Base-by-base conservation (phyloP, 148 eudicot genomes). In the Rhododendron griersonianum region DNA sequence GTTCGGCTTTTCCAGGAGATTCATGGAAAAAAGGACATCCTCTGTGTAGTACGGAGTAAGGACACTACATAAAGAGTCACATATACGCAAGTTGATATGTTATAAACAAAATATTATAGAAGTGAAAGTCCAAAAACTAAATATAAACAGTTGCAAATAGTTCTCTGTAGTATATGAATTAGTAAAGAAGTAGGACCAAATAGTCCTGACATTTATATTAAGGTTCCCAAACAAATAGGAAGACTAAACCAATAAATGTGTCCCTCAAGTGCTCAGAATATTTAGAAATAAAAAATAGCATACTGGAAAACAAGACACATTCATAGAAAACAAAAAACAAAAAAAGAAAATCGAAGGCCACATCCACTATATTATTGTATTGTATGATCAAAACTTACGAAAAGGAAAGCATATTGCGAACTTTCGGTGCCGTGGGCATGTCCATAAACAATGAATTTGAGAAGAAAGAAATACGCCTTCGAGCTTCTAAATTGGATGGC, bases 401-500 rank as follows among this genome's bases (percentile, higher is more conserved):
- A 84, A 93, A 93, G 47, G 96, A 93, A 69, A 92, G 90, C 96
- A 93, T 93, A 85, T 93, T 92, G 76, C 94, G 93, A 84, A 92
- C 94, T 93, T 90, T 92, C 7, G 96, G 96, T 39, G 96, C 94
- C 11, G 25, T 63, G 63, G 96, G 96, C 96, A 93, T 93, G 85
- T 92, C 94, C 96, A 93, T 93, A 87, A 93, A 93, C 88, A 93
- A 86, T 21, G 96, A 93, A 89, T 93, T 93, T 83, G 96, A 91
- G 86, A 93, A 93, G 87, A 92, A 93, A 74, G 94, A 90, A 75
- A 93, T 91, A 35, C 94, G 93, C 89, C 96, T 89, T 85, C 91
- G 90, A 81, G 96, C 96, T 86, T 92, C 96, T 86, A 93, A 80
- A 86, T 93, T 93, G 76, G 96, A 86, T 84, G 96, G 96, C 48